Evolutionary conservation across 352 stramenopile genomes (phyloP), one percentile per base, ranked within the genome.

Genomic region (Pilasporangium apinafurcum): DNA sequence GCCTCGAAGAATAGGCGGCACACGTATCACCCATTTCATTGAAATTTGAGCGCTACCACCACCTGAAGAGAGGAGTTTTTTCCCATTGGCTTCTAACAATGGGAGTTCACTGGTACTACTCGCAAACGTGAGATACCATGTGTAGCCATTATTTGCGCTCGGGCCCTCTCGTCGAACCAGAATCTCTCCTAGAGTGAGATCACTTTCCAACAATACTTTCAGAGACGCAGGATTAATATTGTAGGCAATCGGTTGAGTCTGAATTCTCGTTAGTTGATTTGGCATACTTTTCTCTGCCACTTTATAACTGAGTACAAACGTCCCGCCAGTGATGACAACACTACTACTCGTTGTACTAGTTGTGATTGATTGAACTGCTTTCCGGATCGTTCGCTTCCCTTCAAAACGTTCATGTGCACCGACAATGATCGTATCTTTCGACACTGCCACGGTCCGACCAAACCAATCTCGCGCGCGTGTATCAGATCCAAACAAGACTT

Each of bases 71-170:
- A 64, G 41, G 27, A 81, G 53, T 5, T 51, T 26, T 5, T 52
- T 52, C 14, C 52, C 70, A 39, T 91, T 69, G 6, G 63, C 59
- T 9, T 86, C 63, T 6, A 94, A 43, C 13, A 85, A 46, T 3
- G 71, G 63, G 4, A 93, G 25, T 29, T 90, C 71, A 4, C 53
- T 75, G 8, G 56, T 76, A 8, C 49, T 62, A 3, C 59, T 68
- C 0, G 70, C 53, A 53, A 94, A 96, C 8, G 83, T 96, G 13
- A 96, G 62, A 17, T 67, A 83, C 86, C 85, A 96, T 28, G 73
- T 86, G 44, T 83, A 92, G 3, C 73, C 85, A 22, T 65, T 65
- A 4, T 34, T 39, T 1, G 47, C 30, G 24, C 64, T 75, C 3
- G 78, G 68, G 0, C 75, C 83, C 10, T 69, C 65, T 1, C 87